These are phyloP conservation scores for Sisymbrium altissimum DNA, from an alignment of 345 rosid species.

Conservation along the genomic window DNA sequence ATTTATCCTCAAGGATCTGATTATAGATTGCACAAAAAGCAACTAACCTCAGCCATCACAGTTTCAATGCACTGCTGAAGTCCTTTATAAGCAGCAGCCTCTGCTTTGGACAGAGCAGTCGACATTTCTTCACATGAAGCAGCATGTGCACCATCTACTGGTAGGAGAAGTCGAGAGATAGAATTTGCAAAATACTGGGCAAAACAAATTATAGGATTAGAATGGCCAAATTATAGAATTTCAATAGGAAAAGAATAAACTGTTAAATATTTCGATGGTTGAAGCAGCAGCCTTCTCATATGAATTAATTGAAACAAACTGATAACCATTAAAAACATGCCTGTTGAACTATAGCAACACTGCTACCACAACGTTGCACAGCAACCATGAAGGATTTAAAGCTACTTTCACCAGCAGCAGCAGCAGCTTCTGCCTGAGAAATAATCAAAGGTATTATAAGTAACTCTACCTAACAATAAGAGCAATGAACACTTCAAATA, in stretches of 20 bases:
- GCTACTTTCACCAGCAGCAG: conserved; percentile 99
- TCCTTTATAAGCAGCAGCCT: conserved; percentile 96
- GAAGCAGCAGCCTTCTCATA: conserved; percentile 19
- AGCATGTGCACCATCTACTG: conserved; percentile 98
- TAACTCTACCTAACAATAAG: background rate
- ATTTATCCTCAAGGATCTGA: background rate
- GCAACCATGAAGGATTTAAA: conserved; percentile 99
- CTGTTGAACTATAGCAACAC: conserved; percentile 96
- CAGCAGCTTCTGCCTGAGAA: conserved; percentile 96
- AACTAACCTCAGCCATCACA: conserved; percentile 95
- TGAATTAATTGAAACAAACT: conserved; percentile 10
- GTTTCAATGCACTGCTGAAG: conserved; percentile 99
- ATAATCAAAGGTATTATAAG: conserved; percentile 28
- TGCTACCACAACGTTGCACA: conserved; percentile 94
- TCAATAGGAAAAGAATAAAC: background rate
- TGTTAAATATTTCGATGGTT: background rate
- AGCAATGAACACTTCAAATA: conserved; percentile 7
- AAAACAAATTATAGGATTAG: conserved; percentile 20
- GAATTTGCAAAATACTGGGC: conserved; percentile 95
- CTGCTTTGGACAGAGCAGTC: conserved; percentile 96
- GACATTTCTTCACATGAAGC: conserved; percentile 99
- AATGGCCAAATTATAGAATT: background rate
- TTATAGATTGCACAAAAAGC: conserved; percentile 14
- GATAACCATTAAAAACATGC: conserved; percentile 38
- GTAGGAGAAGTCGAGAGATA: conserved; percentile 89